Evolutionary conservation across 2,329 filamentous ascomycete genomes (phyloP), one percentile per base, ranked within the genome.

Genomic region (Hymenoscyphus occultus): DNA sequence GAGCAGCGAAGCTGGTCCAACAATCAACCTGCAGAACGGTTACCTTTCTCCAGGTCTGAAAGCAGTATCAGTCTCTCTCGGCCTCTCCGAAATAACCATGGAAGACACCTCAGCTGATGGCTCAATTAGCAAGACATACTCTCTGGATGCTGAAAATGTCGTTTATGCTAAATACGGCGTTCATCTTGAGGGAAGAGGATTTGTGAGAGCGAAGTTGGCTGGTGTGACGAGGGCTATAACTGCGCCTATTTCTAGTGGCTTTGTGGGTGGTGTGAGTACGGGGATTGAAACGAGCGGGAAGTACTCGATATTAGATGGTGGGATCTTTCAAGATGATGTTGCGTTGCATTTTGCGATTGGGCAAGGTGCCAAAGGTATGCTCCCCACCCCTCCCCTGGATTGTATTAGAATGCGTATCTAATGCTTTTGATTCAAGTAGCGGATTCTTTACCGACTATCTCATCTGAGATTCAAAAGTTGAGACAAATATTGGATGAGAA

Each of bases 61-160:
- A n/a, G 79, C 81, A 2, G 76, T 85, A 40, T 79, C 81, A 3
- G 76, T 77, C 5, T 71, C 73, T 7, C 77, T 86, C 1, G 84
- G 84, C 1, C 74, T 86, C 3, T 72, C 75, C 12, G 84, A 86
- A 69, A 85, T 86, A 51, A 71, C 74, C 22, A 75, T 73, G 1
- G 80, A 82, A 60, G 67, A 70, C 1, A 74, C 73, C 28, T 84
- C 84, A 0, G 76, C 79, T 2, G 83, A 86, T 69, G 84, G 84
- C 14, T 64, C 67, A 4, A 75, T 77, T 10, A 74, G 74, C 19
- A 70, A 76, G 14, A 63, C 68, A 40, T 71, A 72, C 39, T 60
- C 67, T 2, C 64, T 69, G 19, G 68, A 77, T 57, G 70, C 75
- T 0, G 71, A 74, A 9, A 75, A 71, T 64, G 68, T 78, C 3